phyloP scores from a whole-genome alignment of 208 protist genomes.

The Trypanosomatidae sp. region DNA sequence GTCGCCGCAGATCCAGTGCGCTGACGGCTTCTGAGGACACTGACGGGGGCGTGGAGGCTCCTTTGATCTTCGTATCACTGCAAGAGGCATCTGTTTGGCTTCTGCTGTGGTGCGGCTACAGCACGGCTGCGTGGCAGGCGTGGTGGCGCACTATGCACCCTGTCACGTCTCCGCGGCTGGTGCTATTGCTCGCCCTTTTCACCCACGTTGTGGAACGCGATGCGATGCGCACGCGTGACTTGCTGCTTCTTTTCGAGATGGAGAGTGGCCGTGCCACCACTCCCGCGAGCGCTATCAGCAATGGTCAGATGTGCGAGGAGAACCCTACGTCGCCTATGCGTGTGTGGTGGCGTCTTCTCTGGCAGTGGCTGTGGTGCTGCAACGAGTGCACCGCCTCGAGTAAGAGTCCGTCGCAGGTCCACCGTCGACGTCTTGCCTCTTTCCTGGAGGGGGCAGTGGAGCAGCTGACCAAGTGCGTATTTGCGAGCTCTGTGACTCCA shows the following conservation, averaged over 20 bases:
- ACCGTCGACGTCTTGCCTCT: not conserved
- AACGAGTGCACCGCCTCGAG: slow-evolving; percentile 3
- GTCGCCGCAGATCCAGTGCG: not conserved
- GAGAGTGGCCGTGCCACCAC: not conserved
- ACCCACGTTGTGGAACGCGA: slow-evolving; percentile 44
- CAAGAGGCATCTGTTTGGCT: slow-evolving; percentile 5
- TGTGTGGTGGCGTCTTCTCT: not conserved
- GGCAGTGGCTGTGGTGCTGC: slow-evolving; percentile 11
- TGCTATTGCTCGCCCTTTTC: slow-evolving; percentile 44
- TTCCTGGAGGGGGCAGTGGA: not conserved
- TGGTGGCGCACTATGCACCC: not conserved
- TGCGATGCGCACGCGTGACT: slow-evolving; percentile 32
- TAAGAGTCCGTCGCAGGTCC: not conserved
- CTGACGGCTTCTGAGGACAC: not conserved
- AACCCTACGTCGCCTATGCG: not conserved
- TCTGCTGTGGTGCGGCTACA: slow-evolving; percentile 12
- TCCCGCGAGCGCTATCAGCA: not conserved
- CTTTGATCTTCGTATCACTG: not conserved
- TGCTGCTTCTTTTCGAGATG: slow-evolving; percentile 32
- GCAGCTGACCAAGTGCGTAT: not conserved
- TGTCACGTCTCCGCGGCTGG: slow-evolving; percentile 7
- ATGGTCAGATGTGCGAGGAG: not conserved
- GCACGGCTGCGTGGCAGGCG: slow-evolving; percentile 7
- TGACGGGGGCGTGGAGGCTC: not conserved
- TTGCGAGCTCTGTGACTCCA: not conserved